Base-by-base conservation (phyloP, 805 yeast genomes). In the Saturnispora besseyi region DNA sequence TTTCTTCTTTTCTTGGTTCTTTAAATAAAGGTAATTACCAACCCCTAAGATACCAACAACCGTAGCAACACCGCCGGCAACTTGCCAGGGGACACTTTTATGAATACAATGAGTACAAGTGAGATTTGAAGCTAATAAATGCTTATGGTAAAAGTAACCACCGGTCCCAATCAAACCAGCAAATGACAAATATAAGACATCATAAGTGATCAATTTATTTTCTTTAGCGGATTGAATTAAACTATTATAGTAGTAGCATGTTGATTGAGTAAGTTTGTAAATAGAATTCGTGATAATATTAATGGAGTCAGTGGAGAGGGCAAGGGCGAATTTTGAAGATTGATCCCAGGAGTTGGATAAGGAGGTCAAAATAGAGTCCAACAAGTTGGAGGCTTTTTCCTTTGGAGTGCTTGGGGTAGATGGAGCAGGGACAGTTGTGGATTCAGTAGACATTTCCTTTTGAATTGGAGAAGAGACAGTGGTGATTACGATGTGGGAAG, bases 21-120 rank as follows among this genome's bases (percentile, higher is more conserved):
- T 53, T 24, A 53, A 44, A 15, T 53, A 53, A 9, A 51, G 38
- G 31, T 46, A 53, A 33, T 53, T 51, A 33, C 56, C 56, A 22
- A 49, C 48, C 15, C 54, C 54, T 41, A 53, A 44, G 22, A 51
- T 24, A 11, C 48, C 47, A 5, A 49, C 41, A 15, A 45, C 30
- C 2, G 46, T 24, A 10, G 48, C 46, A 13, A 51, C 42, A 3
- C 54, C 45, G 6, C 44, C 49, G 6, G 44, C 31, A 8, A 53
- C 29, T 15, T 51, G 51, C 33, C 41, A 21, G 10, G 49, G 33
- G 15, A 38, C 44, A 21, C 11, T 40, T 13, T 33, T 22, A n/a
- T 41, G 15, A 34, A 44, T 44, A 26, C 52, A 53, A 15, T 37
- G 31, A 7, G 34, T 28, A 44, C 54, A 51, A 4, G 40, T 13